Evolutionary conservation across 78 protist genomes (phyloP).

Genomic region (Dictyostelium brefeldianum): DNA sequence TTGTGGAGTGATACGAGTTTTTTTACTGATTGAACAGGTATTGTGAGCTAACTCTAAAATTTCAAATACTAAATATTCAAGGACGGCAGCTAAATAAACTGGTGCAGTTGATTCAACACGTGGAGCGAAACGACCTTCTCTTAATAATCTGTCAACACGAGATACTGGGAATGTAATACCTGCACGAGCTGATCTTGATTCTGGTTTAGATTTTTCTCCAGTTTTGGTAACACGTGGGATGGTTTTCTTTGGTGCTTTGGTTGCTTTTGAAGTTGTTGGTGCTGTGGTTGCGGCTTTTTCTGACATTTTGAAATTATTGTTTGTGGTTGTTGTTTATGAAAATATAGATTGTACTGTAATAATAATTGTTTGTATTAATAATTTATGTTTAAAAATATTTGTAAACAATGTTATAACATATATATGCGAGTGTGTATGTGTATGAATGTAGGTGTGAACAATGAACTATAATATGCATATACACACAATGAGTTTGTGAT

Average conservation of each 20-base stretch:
- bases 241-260: neutral
- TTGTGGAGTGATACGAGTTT: conserved; percentile 96
- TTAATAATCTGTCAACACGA: conserved; percentile 91
- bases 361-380: too few species aligned
- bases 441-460: too few species aligned
- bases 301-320: conserved; percentile 6
- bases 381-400: too few species aligned
- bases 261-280: neutral
- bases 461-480: too few species aligned
- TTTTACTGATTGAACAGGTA: conserved; percentile 95
- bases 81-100: conserved; percentile 98
- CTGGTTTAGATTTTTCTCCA: conserved; percentile 25
- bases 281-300: neutral
- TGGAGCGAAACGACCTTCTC: conserved; percentile 90
- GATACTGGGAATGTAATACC: conserved; percentile 95
- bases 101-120: conserved; percentile 85
- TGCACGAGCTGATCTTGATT: conserved; percentile 83
- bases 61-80: conserved; percentile 98
- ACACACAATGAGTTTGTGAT: too few species aligned
- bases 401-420: too few species aligned
- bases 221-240: neutral
- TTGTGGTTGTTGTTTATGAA: too few species aligned
- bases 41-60: conserved; percentile 98
- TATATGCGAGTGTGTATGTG: too few species aligned
- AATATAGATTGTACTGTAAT: too few species aligned